These are phyloP conservation scores for Cladosporium sp. DNA, from an alignment of 2,329 filamentous ascomycete genomes.

Conservation along the genomic window DNA sequence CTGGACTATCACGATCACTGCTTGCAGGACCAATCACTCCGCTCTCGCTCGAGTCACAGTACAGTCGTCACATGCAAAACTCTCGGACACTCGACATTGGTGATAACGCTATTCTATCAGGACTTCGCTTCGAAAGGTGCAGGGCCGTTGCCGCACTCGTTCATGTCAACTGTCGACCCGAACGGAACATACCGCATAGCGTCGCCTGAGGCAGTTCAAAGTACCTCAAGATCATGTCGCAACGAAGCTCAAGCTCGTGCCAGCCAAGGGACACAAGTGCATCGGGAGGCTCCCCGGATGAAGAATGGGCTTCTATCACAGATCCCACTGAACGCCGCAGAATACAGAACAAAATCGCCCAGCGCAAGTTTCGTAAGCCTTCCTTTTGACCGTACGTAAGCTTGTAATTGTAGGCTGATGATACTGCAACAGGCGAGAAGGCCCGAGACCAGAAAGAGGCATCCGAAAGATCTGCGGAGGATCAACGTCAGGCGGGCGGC, in stretches of 20 bases:
- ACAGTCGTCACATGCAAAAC: background rate
- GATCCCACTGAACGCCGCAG: constrained; percentile 68
- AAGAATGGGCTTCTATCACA: constrained; percentile 66
- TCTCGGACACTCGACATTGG: background rate
- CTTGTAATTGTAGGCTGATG: background rate
- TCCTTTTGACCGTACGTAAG: background rate
- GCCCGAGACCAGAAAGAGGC: constrained; percentile 64
- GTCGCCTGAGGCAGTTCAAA: background rate
- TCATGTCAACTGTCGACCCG: background rate
- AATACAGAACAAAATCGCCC: constrained; percentile 72
- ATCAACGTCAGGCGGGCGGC: constrained; percentile 60
- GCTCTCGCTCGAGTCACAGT: background rate
- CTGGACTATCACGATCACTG: background rate
- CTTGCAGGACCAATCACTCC: background rate
- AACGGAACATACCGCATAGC: background rate
- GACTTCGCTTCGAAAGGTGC: background rate
- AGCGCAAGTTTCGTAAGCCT: constrained; percentile 68
- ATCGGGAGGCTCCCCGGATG: constrained; percentile 24
- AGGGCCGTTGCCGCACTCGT: background rate
- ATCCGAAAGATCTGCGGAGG: constrained; percentile 58
- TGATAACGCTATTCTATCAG: background rate
- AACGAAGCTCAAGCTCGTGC: background rate
- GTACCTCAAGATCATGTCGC: background rate
- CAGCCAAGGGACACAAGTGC: background rate
- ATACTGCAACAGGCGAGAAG: constrained; percentile 57